phyloP scores from a whole-genome alignment of 2,329 filamentous ascomycete species.

The Penicillium sp. region DNA sequence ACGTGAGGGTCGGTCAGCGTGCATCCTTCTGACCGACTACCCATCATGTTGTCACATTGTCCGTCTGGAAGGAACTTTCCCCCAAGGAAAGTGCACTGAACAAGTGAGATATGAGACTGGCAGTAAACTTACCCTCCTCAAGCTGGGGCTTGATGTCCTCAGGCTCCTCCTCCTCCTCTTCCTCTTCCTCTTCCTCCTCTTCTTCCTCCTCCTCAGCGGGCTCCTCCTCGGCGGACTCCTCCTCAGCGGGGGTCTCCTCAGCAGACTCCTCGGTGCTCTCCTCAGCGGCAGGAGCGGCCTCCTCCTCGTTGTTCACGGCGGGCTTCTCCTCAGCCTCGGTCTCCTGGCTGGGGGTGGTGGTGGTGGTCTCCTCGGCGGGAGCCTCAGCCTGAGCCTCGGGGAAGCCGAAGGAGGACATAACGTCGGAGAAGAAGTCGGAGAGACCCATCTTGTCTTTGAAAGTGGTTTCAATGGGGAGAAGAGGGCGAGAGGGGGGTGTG shows the following conservation, averaged over 20 bases:
- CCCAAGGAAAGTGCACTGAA: too few species aligned
- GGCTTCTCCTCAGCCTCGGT: slow-evolving; percentile 39
- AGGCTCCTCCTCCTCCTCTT: slow-evolving; percentile 68
- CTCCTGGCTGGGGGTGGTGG: too few species aligned
- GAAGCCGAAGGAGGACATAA: slow-evolving; percentile 57
- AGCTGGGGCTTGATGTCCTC: slow-evolving; percentile 80
- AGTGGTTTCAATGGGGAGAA: too few species aligned
- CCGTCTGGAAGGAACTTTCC: too few species aligned
- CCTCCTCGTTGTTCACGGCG: slow-evolving; percentile 34
- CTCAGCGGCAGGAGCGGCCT: slow-evolving; percentile 21
- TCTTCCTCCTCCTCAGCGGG: slow-evolving; percentile 52
- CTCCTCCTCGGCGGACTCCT: too few species aligned
- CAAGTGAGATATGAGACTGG: too few species aligned
- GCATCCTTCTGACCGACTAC: too few species aligned
- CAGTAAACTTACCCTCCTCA: slow-evolving; percentile 69
- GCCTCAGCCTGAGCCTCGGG: slow-evolving; percentile 54
- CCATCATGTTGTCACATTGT: too few species aligned
- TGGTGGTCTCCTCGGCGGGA: slow-evolving; percentile 44
- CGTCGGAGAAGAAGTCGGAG: slow-evolving; percentile 56
- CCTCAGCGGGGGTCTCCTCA: slow-evolving; percentile 43
- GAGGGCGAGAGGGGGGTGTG: slow-evolving; percentile 30
- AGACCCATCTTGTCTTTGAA: too few species aligned
- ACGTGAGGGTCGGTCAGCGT: too few species aligned
- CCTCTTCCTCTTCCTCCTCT: slow-evolving; percentile 61
- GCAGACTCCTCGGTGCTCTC: slow-evolving; percentile 27